A percentile compares a stretch with the other conserved stretches of the same genome.
Conservation (phyloP, 306 rosid species). For the Echinosophora koreensis region DNA sequence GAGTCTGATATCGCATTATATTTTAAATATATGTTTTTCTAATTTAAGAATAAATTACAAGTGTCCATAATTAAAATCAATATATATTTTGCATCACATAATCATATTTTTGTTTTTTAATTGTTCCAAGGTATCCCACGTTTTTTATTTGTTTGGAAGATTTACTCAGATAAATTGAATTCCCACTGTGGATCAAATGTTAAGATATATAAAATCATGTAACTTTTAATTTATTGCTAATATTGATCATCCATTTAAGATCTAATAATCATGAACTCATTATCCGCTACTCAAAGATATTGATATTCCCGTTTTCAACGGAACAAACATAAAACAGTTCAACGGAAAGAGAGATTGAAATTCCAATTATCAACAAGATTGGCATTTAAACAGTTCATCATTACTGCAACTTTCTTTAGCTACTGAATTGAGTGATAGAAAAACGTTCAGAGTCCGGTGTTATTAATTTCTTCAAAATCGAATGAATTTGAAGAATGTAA, state of each 20-base stretch:
- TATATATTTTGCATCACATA: too few relatives aligned
- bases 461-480: slow-evolving; percentile 62
- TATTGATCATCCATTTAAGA: not conserved
- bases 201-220: not conserved
- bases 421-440: slow-evolving; percentile 13
- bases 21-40: too few relatives aligned
- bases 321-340: slow-evolving; percentile 15
- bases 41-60: too few relatives aligned
- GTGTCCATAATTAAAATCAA: too few relatives aligned
- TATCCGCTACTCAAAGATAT: not conserved
- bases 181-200: not conserved
- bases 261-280: not conserved
- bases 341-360: slow-evolving; percentile 3
- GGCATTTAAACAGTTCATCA: slow-evolving; percentile 30
- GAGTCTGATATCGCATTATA: not conserved
- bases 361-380: slow-evolving; percentile 3
- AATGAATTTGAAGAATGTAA: slow-evolving; percentile 64
- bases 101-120: too few relatives aligned
- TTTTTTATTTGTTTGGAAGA: not conserved
- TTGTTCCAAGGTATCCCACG: not conserved
- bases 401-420: slow-evolving; percentile 39
- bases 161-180: not conserved
- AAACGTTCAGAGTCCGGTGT: slow-evolving; percentile 30
- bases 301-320: slow-evolving; percentile 7
- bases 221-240: not conserved